Evolutionary conservation across 768 basidiomycete species (phyloP).

Genomic region (Rhodosporidiobolus odoratus): DNA sequence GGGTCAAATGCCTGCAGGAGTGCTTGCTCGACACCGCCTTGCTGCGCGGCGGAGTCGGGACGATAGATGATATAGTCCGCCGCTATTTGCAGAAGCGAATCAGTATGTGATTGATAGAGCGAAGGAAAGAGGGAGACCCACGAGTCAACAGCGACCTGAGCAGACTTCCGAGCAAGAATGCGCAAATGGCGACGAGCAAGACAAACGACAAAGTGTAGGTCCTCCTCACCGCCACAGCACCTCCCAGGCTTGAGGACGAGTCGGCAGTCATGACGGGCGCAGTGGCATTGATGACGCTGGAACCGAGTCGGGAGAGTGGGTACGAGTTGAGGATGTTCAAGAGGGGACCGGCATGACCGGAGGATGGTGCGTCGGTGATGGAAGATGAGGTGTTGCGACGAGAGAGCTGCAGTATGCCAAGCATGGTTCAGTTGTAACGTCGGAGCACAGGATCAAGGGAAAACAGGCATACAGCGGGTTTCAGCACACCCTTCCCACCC

Average conservation of each 20-base stretch:
- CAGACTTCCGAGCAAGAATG: slow-evolving; percentile 85
- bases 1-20: slow-evolving; percentile 36
- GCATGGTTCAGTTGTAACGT: background rate
- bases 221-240: slow-evolving; percentile 21
- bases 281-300: slow-evolving; percentile 23
- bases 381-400: slow-evolving; percentile 24
- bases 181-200: slow-evolving; percentile 72
- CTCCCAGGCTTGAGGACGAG: slow-evolving; percentile 14
- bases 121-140: slow-evolving; percentile 67
- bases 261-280: slow-evolving; percentile 4
- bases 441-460: too few relatives aligned
- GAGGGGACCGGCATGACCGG: slow-evolving; percentile 2
- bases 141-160: slow-evolving; percentile 81
- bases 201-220: slow-evolving; percentile 56
- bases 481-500: background rate
- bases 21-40: slow-evolving; percentile 31
- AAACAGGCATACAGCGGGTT: background rate
- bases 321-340: slow-evolving; percentile 33
- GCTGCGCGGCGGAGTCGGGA: slow-evolving; percentile 8
- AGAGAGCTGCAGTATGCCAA: background rate
- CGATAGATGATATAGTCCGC: slow-evolving; percentile 38
- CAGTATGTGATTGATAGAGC: background rate
- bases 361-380: background rate
- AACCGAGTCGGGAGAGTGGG: slow-evolving; percentile 30
- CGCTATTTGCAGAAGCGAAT: slow-evolving; percentile 3